phyloP scores from a whole-genome alignment of 768 basidiomycete species.

The Suillus subluteus region DNA sequence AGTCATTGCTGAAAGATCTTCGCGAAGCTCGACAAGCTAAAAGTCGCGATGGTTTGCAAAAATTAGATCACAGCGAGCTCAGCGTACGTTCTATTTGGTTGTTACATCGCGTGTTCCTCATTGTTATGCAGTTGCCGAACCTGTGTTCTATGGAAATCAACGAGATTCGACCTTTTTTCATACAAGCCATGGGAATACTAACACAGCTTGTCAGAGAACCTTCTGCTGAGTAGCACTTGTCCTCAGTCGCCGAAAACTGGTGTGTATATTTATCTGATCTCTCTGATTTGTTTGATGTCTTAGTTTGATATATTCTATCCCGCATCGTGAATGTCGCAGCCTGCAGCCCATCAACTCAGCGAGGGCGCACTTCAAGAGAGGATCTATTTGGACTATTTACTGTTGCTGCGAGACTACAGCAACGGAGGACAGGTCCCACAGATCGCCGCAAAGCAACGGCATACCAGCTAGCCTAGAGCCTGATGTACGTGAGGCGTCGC shows the following conservation, averaged over 20 bases:
- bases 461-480: background rate
- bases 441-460: background rate
- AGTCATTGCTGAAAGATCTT: slow-evolving; percentile 89
- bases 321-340: background rate
- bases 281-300: background rate
- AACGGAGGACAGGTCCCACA: background rate
- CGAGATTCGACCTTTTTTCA: slow-evolving; percentile 89
- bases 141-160: slow-evolving; percentile 92
- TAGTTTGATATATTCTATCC: background rate
- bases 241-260: background rate
- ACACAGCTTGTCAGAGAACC: slow-evolving; percentile 51
- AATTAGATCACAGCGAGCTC: slow-evolving; percentile 80
- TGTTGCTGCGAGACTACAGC: background rate
- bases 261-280: background rate
- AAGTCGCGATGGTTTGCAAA: slow-evolving; percentile 80
- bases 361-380: background rate
- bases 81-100: slow-evolving; percentile 47
- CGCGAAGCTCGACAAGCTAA: slow-evolving; percentile 96
- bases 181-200: slow-evolving; percentile 77
- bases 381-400: too few species aligned
- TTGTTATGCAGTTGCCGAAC: slow-evolving; percentile 67
- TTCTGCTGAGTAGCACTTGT: slow-evolving; percentile 4
- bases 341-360: background rate
- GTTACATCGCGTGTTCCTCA: slow-evolving; percentile 5
- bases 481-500: background rate